Evolutionary conservation across 306 rosid species (phyloP).

Genomic region (Prinsepia uniflora): DNA sequence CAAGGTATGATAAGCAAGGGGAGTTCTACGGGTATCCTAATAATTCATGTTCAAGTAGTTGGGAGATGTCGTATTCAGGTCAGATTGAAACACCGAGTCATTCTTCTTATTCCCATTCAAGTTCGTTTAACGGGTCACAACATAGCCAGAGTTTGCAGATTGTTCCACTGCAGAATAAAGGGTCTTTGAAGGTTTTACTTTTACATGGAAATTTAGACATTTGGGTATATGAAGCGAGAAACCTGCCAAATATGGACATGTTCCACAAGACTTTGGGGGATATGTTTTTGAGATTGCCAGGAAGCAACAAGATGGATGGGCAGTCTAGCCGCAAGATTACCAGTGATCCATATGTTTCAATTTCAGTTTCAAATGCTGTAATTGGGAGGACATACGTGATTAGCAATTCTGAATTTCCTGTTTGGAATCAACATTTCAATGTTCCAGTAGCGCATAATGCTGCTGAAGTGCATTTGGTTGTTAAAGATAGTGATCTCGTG

Average conservation of each 20-base stretch:
- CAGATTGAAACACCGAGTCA: constrained; percentile 20
- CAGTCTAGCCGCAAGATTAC: constrained; percentile 56
- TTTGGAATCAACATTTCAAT: constrained; percentile 80
- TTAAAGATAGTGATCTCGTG: constrained; percentile 91
- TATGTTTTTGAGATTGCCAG: constrained; percentile 55
- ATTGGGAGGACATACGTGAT: constrained; percentile 92
- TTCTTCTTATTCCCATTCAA: constrained; percentile 36
- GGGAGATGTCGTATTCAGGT: constrained; percentile 31
- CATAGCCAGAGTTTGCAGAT: constrained; percentile 53
- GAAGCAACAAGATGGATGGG: constrained; percentile 58
- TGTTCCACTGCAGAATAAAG: constrained; percentile 57
- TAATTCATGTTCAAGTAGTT: constrained; percentile 44
- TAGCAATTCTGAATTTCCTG: constrained; percentile 82
- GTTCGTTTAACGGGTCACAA: constrained; percentile 51
- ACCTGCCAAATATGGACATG: constrained; percentile 97
- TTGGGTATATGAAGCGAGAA: constrained; percentile 57
- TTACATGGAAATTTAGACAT: constrained; percentile 91
- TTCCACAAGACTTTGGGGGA: constrained; percentile 88
- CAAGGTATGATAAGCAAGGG: constrained; percentile 35
- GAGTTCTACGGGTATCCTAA: constrained; percentile 43
- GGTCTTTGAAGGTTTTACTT: constrained; percentile 68
- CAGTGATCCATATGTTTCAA: constrained; percentile 91
- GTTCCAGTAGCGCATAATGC: constrained; percentile 86
- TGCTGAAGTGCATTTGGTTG: constrained; percentile 78
- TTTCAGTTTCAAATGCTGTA: constrained; percentile 68